phyloP scores from a whole-genome alignment of 2,329 filamentous ascomycete species.

The Fusarium globosum region DNA sequence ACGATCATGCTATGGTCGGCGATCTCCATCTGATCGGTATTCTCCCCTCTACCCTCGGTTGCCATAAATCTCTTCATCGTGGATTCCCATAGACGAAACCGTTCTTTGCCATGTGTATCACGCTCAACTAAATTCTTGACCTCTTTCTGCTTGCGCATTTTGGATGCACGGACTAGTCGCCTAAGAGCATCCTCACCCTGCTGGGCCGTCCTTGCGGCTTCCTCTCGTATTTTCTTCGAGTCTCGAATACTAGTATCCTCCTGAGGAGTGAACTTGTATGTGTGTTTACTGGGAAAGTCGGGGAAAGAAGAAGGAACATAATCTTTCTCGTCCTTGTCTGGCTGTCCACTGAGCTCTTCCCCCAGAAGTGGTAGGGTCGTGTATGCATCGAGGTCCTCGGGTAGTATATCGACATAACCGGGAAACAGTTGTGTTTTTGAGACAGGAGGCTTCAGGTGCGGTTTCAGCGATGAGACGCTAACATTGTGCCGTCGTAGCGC shows the following conservation, averaged over 20 bases:
- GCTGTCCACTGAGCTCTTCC: conserved; percentile 66
- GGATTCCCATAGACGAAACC: conserved; percentile 70
- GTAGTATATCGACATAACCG: conserved; percentile 52
- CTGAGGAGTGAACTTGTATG: conserved; percentile 69
- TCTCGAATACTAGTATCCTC: conserved; percentile 60
- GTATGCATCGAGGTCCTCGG: conserved; percentile 54
- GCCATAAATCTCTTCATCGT: conserved; percentile 68
- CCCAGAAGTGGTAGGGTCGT: conserved; percentile 60
- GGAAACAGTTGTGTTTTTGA: conserved; percentile 53
- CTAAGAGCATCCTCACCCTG: conserved; percentile 72
- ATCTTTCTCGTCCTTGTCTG: conserved; percentile 64
- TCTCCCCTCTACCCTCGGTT: conserved; percentile 45
- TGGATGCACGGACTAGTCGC: conserved; percentile 69
- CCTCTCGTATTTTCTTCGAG: conserved; percentile 68
- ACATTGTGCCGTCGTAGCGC: conserved; percentile 64
- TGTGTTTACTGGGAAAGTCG: conserved; percentile 72
- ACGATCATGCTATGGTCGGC: conserved; percentile 74
- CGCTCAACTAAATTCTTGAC: conserved; percentile 66
- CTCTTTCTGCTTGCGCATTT: conserved; percentile 73
- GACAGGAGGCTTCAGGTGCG: conserved; percentile 67
- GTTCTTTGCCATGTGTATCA: conserved; percentile 62
- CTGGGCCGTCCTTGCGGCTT: conserved; percentile 68
- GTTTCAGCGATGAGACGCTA: conserved; percentile 61
- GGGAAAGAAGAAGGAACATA: conserved; percentile 71
- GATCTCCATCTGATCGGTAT: conserved; percentile 60